These are phyloP conservation scores for Hebeloma cylindrosporum DNA, from an alignment of 768 basidiomycete species.

Conservation along the genomic window DNA sequence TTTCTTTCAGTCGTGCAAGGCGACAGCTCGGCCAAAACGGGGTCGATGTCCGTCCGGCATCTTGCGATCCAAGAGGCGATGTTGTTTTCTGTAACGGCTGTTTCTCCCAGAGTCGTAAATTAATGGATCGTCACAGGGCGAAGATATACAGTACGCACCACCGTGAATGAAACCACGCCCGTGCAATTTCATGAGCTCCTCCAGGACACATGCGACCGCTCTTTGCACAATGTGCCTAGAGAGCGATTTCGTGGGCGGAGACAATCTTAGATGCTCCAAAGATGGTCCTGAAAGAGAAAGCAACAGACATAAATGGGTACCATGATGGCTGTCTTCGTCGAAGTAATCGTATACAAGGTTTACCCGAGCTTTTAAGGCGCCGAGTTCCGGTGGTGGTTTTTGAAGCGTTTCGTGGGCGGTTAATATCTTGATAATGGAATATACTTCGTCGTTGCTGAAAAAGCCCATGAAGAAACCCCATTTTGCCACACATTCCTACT, in stretches of 20 bases:
- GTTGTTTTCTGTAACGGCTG: constrained; percentile 6
- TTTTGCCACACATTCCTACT: not conserved
- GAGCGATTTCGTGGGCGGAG: constrained; percentile 10
- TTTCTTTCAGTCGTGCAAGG: constrained; percentile 9
- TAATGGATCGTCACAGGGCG: not conserved
- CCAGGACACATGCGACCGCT: constrained; percentile 2
- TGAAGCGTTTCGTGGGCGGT: constrained; percentile 10
- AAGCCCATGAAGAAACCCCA: not conserved
- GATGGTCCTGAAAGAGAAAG: constrained; percentile 2
- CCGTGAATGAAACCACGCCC: constrained; percentile 1
- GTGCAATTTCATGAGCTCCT: constrained; percentile 4
- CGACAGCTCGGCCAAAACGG: constrained; percentile 1
- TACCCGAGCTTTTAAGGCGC: not conserved
- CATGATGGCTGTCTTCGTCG: constrained; percentile 13
- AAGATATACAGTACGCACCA: not conserved
- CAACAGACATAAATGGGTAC: constrained; percentile 15
- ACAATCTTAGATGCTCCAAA: constrained; percentile 6
- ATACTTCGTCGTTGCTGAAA: not conserved
- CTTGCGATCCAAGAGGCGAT: constrained; percentile 1
- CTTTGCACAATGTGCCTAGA: constrained; percentile 16
- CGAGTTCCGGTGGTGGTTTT: not conserved
- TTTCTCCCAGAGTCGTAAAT: not conserved
- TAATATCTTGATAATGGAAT: constrained; percentile 11
- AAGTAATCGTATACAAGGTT: constrained; percentile 8
- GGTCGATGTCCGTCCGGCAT: not conserved